Percentiles rank a stretch among this genome's conserved stretches.
Evolutionary conservation across 2,329 filamentous ascomycete species (phyloP).

Genomic region (Ambrosiella beaveri): DNA sequence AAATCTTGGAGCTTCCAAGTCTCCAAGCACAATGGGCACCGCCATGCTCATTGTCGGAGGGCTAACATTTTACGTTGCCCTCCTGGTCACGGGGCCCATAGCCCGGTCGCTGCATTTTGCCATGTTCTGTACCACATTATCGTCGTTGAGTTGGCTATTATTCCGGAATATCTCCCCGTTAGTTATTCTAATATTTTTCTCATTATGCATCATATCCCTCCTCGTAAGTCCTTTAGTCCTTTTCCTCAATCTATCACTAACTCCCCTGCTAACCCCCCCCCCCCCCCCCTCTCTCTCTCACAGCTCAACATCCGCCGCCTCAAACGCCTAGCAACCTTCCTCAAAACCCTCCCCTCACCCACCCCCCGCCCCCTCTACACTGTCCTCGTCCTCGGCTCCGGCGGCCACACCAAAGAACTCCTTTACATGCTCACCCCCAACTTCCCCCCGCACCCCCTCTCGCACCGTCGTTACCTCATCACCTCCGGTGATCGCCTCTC

Average conservation of each 20-base stretch:
- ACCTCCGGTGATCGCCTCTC: conserved; percentile 34
- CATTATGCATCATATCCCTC: neutral
- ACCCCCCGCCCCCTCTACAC: conserved; percentile 7
- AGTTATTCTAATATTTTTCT: neutral
- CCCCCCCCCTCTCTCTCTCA: neutral
- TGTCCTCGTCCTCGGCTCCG: conserved; percentile 59
- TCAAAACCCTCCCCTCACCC: neutral
- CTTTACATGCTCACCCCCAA: conserved; percentile 57
- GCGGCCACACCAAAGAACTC: conserved; percentile 93
- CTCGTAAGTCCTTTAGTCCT: conserved; percentile 3
- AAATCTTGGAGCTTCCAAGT: neutral
- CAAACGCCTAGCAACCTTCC: neutral
- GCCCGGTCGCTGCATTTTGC: conserved; percentile 6
- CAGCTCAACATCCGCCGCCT: conserved; percentile 6
- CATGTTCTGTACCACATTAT: neutral
- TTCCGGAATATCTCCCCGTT: neutral
- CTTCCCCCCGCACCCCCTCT: conserved; percentile 43
- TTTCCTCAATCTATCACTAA: neutral
- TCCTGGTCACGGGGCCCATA: conserved; percentile 4
- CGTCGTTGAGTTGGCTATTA: neutral
- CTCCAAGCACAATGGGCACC: neutral
- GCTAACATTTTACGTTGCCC: conserved; percentile 4
- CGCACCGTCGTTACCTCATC: conserved; percentile 24
- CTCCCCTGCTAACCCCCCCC: neutral
- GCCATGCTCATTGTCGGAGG: conserved; percentile 1